phyloP scores from a whole-genome alignment of 139 green algal genomes.

The Chlorella sp. region DNA sequence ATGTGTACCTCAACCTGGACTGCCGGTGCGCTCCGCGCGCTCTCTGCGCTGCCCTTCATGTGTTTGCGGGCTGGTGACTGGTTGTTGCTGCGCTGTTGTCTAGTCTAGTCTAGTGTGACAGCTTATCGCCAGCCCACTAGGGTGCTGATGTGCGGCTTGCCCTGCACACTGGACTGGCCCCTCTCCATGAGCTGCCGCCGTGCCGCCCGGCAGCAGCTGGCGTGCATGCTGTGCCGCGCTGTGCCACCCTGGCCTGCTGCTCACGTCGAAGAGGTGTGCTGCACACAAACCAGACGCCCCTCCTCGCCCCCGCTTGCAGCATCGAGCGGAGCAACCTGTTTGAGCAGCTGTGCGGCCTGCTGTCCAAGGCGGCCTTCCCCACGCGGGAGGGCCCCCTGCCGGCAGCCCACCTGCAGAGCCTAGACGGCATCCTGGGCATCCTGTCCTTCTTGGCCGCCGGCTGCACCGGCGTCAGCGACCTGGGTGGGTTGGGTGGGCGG shows the following conservation, averaged over 20 bases:
- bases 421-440: conserved; percentile 92
- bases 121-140: no score
- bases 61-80: background rate
- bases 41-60: background rate
- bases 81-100: background rate
- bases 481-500: no score
- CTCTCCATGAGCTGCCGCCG: background rate
- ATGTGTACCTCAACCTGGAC: conserved; percentile 93
- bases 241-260: no score
- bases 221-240: no score
- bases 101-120: no score
- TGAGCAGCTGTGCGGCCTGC: conserved; percentile 74
- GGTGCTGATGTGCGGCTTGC: no score
- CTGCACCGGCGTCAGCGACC: conserved; percentile 3
- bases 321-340: conserved; percentile 85
- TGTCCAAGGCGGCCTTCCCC: conserved; percentile 86
- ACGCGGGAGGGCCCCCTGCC: conserved; percentile 69
- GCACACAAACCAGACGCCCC: background rate
- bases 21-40: conserved; percentile 63
- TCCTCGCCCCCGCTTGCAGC: conserved; percentile 31
- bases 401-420: conserved; percentile 78
- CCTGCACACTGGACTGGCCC: background rate
- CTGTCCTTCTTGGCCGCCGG: conserved; percentile 57
- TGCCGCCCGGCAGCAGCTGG: background rate
- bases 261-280: no score